Evolutionary conservation across 805 yeast species (phyloP), one percentile per base, ranked within the genome.

Genomic region (Suhomyces xylopsoci): DNA sequence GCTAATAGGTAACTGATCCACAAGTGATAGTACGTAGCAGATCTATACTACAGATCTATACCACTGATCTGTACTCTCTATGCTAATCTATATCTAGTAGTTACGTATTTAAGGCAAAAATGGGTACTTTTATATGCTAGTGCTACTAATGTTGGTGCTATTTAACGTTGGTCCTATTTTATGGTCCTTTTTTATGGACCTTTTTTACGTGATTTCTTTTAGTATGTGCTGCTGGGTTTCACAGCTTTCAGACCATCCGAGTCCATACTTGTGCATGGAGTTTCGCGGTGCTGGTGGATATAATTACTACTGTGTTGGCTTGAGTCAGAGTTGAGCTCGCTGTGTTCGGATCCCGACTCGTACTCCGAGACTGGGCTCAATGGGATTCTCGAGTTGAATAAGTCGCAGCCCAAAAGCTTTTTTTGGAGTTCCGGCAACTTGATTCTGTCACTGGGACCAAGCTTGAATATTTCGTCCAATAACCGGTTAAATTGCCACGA

Each of bases 401-500:
- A 38, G 42, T 38, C 24, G 24, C 42, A 38, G 24, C 24, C 6
- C 10, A 17, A 7, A 7, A 38, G 24, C 42, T 19, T 38, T 19
- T 38, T 38, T 52, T 77, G 66, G 56, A 81, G 70, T 20, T 69
- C 66, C 34, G 66, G 60, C 50, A 81, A 68, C 12, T 67, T 54
- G 3, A 78, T 73, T 57, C 85, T 71, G 28, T 73, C 77, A 66
- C 76, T 74, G 3, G 85, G 85, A 57, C 79, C 74, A 44, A 81
- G 60, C 45, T 61, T 61, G 51, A 81, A 72, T 25, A 81, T 77
- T 52, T 67, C 68, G 45, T 67, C 65, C 45, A 89, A 67, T 45
- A 90, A 70, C 3, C 64, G 57, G 62, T 79, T 84, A 51, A 90
- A 74, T 55, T 85, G 86, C 17, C 70, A 64, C 26, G 92, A 84